Evolutionary conservation across 2,329 filamentous ascomycete species (phyloP), one percentile per base, ranked within the genome.

Genomic region (Colletotrichum sp.): DNA sequence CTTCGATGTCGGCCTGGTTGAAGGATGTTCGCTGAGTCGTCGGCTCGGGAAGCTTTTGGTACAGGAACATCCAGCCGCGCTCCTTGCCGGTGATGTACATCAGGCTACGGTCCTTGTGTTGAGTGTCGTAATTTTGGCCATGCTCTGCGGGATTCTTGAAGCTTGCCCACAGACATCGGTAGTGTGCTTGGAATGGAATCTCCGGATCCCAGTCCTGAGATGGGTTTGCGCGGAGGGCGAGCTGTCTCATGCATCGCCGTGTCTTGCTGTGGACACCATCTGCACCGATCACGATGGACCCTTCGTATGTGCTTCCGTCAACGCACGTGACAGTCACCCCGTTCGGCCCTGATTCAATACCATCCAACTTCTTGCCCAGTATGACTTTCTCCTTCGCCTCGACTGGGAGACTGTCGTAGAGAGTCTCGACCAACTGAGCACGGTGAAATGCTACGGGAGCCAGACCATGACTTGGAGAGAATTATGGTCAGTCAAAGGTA

Each of bases 221-320:
- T 5, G 76, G 68, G 25, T 72, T 71, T 3, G 78, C 78, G 1
- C 76, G 52, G 2, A 82, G 16, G 1, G 83, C 82, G 1, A 84
- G 77, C 13, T 44, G 30, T 22, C 85, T 82, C 80, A 87, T 84
- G 44, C 83, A 80, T 12, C 75, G 69, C 5, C 85, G 81, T 5
- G 83, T 82, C 16, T 76, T 81, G 77, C 85, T 87, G 74, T 86
- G 84, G 1, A 85, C 84, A 13, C 87, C 87, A 71, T 88, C 87
- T 12, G 85, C 85, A 9, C 86, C 87, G 25, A 88, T 80, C 6
- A 86, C 72, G n/a, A 88, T 78, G 74, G 84, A 80, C 0, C 84
- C 86, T 0, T 76, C 49, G 77, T 84, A 83, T 2, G 77, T 61
- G 0, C 79, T 79, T 6, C 85, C 85, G 71, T 87, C 85, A 7